These are phyloP conservation scores for Malus sieversii DNA, from an alignment of 306 rosid genomes.

Conservation along the genomic window DNA sequence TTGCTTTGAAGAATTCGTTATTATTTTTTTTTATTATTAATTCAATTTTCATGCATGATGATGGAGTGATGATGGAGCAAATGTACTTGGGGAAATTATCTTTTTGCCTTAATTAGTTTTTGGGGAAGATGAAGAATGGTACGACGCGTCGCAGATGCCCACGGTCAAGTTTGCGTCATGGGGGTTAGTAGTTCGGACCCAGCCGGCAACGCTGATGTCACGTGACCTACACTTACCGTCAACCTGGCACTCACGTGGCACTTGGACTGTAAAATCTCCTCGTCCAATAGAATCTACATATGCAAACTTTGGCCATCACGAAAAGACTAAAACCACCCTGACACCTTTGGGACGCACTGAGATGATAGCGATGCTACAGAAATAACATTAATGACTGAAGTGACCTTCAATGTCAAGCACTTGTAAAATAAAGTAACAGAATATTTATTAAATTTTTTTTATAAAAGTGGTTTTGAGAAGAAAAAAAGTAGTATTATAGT, in stretches of 20 bases:
- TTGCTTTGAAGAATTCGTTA: no score
- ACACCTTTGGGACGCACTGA: conserved; percentile 19
- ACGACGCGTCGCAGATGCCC: neutral
- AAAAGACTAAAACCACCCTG: conserved; percentile 48
- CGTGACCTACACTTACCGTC: conserved; percentile 26
- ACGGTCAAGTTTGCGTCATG: conserved; percentile 14
- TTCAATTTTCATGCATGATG: neutral
- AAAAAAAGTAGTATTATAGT: no score
- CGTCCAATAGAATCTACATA: neutral
- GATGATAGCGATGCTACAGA: neutral
- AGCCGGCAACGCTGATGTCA: conserved; percentile 28
- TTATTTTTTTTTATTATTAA: neutral
- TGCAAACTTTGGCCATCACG: neutral
- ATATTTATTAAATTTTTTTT: no score
- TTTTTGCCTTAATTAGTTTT: neutral
- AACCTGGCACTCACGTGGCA: conserved; percentile 16
- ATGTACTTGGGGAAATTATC: neutral
- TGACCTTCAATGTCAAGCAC: neutral
- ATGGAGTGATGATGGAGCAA: neutral
- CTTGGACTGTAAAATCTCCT: neutral
- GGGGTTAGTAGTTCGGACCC: neutral
- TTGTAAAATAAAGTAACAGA: no score
- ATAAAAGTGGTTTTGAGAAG: no score
- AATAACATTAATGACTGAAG: conserved; percentile 21
- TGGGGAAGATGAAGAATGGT: neutral